Conservation (phyloP, 805 yeast species). For the Tanozyma kutaoensis region DNA sequence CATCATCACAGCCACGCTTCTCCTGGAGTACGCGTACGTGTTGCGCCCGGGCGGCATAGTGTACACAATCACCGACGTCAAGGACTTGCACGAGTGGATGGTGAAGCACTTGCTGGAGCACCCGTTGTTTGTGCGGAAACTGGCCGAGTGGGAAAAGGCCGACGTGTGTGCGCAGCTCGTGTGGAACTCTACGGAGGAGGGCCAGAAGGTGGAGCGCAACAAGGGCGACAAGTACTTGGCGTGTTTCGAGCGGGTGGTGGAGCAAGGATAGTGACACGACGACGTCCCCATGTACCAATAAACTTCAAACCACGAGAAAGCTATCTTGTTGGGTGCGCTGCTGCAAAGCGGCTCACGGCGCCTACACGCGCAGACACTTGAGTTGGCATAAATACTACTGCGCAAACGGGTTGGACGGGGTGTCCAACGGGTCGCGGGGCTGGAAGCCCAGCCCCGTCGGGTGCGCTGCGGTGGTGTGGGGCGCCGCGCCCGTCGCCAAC, state of each 20-base stretch:
- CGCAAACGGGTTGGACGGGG: no score
- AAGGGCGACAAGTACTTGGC: slow-evolving; percentile 81
- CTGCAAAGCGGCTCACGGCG: no score
- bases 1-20: slow-evolving; percentile 78
- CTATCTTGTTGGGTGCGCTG: no score
- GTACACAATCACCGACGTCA: slow-evolving; percentile 92
- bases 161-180: slow-evolving; percentile 80
- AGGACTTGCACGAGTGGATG: slow-evolving; percentile 94
- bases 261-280: no score
- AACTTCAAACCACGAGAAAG: no score
- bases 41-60: slow-evolving; percentile 76
- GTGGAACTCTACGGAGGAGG: slow-evolving; percentile 94
- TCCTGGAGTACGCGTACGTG: slow-evolving; percentile 87
- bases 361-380: no score
- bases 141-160: slow-evolving; percentile 61
- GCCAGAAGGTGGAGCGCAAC: slow-evolving; percentile 89
- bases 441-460: no score
- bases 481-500: no score
- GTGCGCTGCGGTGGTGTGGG: no score
- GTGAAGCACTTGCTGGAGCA: slow-evolving; percentile 80
- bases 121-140: slow-evolving; percentile 77
- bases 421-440: no score
- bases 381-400: no score
- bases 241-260: slow-evolving; percentile 49
- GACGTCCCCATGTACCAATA: no score